Base-by-base conservation (phyloP, 2,329 filamentous ascomycete genomes). In the Penicillium sp. region DNA sequence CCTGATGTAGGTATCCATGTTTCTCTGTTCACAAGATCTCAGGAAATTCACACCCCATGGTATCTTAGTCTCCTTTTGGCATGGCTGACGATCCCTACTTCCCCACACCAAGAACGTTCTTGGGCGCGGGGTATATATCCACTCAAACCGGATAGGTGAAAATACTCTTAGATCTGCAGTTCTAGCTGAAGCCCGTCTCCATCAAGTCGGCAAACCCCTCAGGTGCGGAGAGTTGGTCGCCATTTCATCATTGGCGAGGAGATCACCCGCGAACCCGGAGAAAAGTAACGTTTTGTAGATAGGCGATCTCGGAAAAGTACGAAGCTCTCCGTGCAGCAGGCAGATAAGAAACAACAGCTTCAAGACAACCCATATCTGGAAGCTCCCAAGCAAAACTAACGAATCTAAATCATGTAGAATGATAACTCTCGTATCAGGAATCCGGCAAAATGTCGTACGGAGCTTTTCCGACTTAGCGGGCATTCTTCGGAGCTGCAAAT, bases 81-180 rank as follows among this genome's bases (percentile, higher is more conserved):
- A 37, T 18, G 33, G 18, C 3, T 37, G 33, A 37, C 33, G 33
- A 37, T 37, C 33, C 7, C n/a, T 27, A 35, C 31, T 49, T 44
- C 52, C 46, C 45, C 52, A 45, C 52, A 29, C 18, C 35, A 7
- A 29, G 14, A 25, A 6, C 12, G 20, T 1, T 12, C n/a, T 35
- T 33, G 12, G 43, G 49, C 41, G 52, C 46, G 52, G 52, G 52
- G 52, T 54, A 54, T 27, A 54, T 14, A 31, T 12, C 31, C 46
- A 41, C 20, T 40, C 35, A 18, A 9, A 12, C 37, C 37, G 31
- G 37, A 54, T 54, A 54, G 52, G 52, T 54, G 52, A 47, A 54
- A 54, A 50, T 46, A 45, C 22, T 26, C n/a, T 9, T 12, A 15
- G 52, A 54, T 54, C 52, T 49, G 41, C 47, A 41, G 18, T 7